Conservation (phyloP, 73 alveolate species). For the Stentor coeruleus region DNA sequence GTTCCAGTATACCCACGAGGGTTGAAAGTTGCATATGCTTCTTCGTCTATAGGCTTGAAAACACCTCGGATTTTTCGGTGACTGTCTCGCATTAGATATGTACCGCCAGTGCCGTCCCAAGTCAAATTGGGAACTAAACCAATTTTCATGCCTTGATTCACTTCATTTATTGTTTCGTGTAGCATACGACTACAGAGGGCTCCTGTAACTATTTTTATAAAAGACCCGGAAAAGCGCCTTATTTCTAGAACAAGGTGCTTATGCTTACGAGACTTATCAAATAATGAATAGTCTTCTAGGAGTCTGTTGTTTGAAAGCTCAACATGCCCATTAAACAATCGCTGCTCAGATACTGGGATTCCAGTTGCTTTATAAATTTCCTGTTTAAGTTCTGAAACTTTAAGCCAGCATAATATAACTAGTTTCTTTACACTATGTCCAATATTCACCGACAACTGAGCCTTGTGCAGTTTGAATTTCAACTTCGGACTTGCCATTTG, state of each 20-base stretch:
- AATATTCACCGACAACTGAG: no score
- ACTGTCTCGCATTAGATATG: slow-evolving; percentile 74
- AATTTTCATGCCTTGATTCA: slow-evolving; percentile 53
- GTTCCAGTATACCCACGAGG: slow-evolving; percentile 89
- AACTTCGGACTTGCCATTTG: no score
- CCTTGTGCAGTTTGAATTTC: no score
- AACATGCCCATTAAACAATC: slow-evolving; percentile 10
- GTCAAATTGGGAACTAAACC: slow-evolving; percentile 92
- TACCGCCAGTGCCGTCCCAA: slow-evolving; percentile 95
- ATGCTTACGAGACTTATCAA: background rate
- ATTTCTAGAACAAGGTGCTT: background rate
- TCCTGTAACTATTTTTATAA: background rate
- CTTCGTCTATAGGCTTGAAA: slow-evolving; percentile 97
- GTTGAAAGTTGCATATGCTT: slow-evolving; percentile 95
- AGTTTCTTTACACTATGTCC: no score
- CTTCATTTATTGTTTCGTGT: slow-evolving; percentile 38
- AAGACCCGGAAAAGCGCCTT: background rate
- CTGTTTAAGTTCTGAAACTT: slow-evolving; percentile 7
- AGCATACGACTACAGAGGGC: background rate
- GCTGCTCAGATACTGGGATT: background rate
- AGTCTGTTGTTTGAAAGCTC: background rate
- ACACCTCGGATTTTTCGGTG: slow-evolving; percentile 69
- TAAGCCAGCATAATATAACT: no score
- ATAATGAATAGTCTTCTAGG: background rate
- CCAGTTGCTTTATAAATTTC: background rate